These are phyloP conservation scores for Hemisphaericaspora nanyangensis DNA, from an alignment of 805 yeast species.

Conservation along the genomic window DNA sequence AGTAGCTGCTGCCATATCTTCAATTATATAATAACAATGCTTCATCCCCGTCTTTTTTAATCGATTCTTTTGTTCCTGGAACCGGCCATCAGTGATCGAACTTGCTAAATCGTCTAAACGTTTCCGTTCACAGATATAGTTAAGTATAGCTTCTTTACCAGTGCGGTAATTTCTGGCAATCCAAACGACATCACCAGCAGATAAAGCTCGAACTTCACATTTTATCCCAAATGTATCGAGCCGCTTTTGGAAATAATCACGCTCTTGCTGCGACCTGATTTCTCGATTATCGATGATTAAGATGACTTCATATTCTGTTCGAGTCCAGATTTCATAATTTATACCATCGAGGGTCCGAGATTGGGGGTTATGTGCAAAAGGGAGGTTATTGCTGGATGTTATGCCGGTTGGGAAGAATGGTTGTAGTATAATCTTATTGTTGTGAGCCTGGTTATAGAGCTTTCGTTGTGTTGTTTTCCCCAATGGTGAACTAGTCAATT, in stretches of 20 bases:
- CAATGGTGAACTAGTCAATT: background rate
- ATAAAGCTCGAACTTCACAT: conserved; percentile 52
- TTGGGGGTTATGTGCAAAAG: conserved; percentile 19
- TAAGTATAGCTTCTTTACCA: conserved; percentile 62
- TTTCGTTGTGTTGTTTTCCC: background rate
- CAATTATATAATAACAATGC: conserved; percentile 73
- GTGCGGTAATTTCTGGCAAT: conserved; percentile 64
- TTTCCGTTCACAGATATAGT: conserved; percentile 87
- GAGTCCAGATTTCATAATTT: conserved; percentile 55
- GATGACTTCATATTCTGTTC: conserved; percentile 54
- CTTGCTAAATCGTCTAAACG: conserved; percentile 78
- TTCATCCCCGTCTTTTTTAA: conserved; percentile 64
- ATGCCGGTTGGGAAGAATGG: background rate
- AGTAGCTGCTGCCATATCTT: conserved; percentile 48
- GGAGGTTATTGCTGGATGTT: background rate
- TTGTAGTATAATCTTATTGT: background rate
- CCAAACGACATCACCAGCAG: conserved; percentile 91
- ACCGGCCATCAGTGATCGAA: conserved; percentile 86
- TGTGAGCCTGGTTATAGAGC: conserved; percentile 1
- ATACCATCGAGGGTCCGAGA: conserved; percentile 18
- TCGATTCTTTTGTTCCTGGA: conserved; percentile 80
- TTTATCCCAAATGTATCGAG: conserved; percentile 46
- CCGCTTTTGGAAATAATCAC: conserved; percentile 64
- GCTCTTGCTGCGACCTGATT: conserved; percentile 59
- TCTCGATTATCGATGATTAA: conserved; percentile 81